Evolutionary conservation across 2,329 filamentous ascomycete species (phyloP).

Genomic region (Neocucurbitaria cava): DNA sequence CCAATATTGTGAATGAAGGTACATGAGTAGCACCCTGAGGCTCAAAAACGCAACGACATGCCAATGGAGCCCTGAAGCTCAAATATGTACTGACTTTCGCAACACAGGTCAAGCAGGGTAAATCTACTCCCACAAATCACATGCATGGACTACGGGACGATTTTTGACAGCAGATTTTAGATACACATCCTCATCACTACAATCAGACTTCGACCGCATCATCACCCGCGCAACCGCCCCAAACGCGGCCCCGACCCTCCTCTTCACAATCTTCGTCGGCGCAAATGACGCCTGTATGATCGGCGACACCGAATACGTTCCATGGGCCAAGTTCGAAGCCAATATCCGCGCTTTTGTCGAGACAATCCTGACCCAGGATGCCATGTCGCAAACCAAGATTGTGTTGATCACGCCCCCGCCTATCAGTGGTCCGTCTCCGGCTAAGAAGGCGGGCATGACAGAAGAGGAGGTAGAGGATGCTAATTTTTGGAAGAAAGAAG

Average conservation of each 20-base stretch:
- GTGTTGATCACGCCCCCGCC: constrained; percentile 50
- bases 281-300: constrained; percentile 49
- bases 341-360: constrained; percentile 48
- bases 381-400: constrained; percentile 42
- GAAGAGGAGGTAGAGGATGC: constrained; percentile 8
- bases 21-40: neutral
- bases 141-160: neutral
- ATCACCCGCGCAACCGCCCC: constrained; percentile 26
- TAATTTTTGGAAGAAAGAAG: constrained; percentile 17
- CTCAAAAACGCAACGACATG: neutral
- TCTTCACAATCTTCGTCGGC: constrained; percentile 51
- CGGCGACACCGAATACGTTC: constrained; percentile 33
- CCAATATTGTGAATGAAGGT: constrained; percentile 37
- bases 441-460: neutral
- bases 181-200: constrained; percentile 36
- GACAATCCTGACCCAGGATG: constrained; percentile 39
- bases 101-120: constrained; percentile 35
- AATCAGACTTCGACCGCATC: constrained; percentile 32
- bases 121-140: neutral
- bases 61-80: neutral
- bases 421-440: constrained; percentile 34
- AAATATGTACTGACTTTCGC: neutral
- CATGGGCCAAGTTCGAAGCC: constrained; percentile 40
- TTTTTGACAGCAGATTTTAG: constrained; percentile 15
- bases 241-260: constrained; percentile 35